These are phyloP conservation scores for Cyberlindnera suaveolens DNA, from an alignment of 805 yeast species.

Conservation along the genomic window DNA sequence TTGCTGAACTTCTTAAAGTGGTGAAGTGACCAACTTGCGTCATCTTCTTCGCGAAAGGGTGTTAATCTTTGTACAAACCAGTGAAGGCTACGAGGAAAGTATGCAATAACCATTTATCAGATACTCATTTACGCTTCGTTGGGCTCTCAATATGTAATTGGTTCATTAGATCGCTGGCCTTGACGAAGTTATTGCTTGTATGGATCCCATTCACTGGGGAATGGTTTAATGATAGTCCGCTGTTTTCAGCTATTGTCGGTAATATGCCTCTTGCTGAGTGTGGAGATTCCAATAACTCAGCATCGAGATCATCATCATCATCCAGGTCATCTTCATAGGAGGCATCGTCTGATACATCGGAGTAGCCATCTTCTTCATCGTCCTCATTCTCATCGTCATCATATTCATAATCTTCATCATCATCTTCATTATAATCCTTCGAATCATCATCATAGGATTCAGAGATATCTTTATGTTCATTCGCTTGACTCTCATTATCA, in stretches of 20 bases:
- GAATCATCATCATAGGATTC: slow-evolving; percentile 15
- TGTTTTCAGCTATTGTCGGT: slow-evolving; percentile 9
- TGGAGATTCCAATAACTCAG: slow-evolving; percentile 24
- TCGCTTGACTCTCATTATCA: slow-evolving; percentile 7
- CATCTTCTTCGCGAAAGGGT: too few relatives aligned
- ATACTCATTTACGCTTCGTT: too few relatives aligned
- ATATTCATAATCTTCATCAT: slow-evolving; percentile 18
- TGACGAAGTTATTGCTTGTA: slow-evolving; percentile 11
- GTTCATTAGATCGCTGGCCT: slow-evolving; percentile 22
- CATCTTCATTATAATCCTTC: slow-evolving; percentile 14
- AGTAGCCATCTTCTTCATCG: slow-evolving; percentile 16
- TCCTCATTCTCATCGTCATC: slow-evolving; percentile 19
- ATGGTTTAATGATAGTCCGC: slow-evolving; percentile 15
- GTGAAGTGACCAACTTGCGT: too few relatives aligned
- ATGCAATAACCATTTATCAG: too few relatives aligned
- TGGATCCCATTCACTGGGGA: slow-evolving; percentile 13
- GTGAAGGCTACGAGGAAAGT: too few relatives aligned
- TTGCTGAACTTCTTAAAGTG: too few relatives aligned
- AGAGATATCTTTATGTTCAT: slow-evolving; percentile 4
- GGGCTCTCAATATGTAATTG: slow-evolving; percentile 6
- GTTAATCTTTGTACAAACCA: too few relatives aligned
- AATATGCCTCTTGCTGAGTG: slow-evolving; percentile 3
- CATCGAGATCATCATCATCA: slow-evolving; percentile 26
- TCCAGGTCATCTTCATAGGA: slow-evolving; percentile 16
- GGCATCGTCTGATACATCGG: slow-evolving; percentile 19